Evolutionary conservation across 2,329 filamentous ascomycete species (phyloP), one percentile per base, ranked within the genome.

Genomic region (Lachnum nothofagi): DNA sequence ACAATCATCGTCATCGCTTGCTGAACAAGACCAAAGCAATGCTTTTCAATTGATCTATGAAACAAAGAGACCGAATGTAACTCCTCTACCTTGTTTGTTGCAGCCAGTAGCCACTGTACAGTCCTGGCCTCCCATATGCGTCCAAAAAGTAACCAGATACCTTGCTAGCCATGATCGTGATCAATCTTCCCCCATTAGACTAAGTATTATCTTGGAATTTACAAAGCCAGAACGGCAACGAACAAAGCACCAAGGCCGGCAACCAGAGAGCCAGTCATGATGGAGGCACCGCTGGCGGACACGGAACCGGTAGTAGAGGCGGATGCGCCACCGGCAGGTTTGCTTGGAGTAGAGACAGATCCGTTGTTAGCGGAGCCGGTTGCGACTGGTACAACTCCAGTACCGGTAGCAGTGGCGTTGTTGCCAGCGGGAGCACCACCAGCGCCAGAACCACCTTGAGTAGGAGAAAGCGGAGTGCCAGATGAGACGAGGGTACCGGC

Each of bases 221-320:
- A 63, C 58, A 63, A 55, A 40, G 56, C 54, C 17, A 53, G 45
- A 27, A 56, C 19, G 33, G 56, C 57, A 40, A 53, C 55, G 17
- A 58, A 38, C 14, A 59, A 23, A 37, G 52, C 55, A 48, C 48
- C 57, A 5, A 60, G 22, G 31, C 42, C 49, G 27, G 46, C 57
- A 29, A 57, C 42, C 41, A 58, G 39, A 2, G 61, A 57, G 35
- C 47, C 53, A 14, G 56, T 42, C n/a, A 57, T 33, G 31, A 52
- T 29, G 9, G 50, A 47, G 10, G 50, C 60, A 27, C 48, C 39
- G 42, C 46, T 54, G 22, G 31, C 46, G 7, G 22, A 35, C 9
- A 44, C 19, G n/a, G 39, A n/a, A n/a, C n/a, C 44, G 31, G 47
- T 46, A 44, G 46, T 46, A 3, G 44, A 49, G 34, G 29, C 48